Evolutionary conservation across 176 grass and related monocot genomes (phyloP).

Genomic region (Phragmites australis): DNA sequence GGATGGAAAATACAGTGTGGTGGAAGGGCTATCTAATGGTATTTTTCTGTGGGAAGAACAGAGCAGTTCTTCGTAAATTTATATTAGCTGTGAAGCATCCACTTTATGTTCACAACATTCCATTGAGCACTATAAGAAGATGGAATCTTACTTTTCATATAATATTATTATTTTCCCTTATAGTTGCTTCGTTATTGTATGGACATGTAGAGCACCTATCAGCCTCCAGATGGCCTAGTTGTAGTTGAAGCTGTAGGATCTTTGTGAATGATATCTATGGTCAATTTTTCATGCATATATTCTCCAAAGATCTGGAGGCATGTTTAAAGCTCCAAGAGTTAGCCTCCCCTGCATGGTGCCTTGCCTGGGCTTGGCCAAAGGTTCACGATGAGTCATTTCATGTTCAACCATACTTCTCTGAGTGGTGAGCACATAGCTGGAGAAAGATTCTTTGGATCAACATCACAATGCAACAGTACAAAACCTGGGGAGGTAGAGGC

Average conservation of each 20-base stretch:
- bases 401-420: conserved; percentile 53
- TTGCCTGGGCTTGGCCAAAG: conserved; percentile 48
- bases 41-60: conserved; percentile 44
- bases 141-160: conserved; percentile 75
- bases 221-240: conserved; percentile 47
- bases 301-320: conserved; percentile 55
- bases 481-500: conserved; percentile 61
- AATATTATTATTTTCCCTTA: conserved; percentile 52
- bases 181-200: conserved; percentile 51
- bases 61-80: conserved; percentile 58
- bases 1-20: conserved; percentile 30
- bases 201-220: conserved; percentile 39
- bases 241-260: conserved; percentile 34
- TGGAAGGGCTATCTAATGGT: conserved; percentile 33
- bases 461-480: conserved; percentile 51
- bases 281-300: conserved; percentile 60
- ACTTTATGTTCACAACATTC: conserved; percentile 84
- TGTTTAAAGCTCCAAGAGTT: conserved; percentile 57
- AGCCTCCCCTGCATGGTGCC: conserved; percentile 83
- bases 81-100: conserved; percentile 74
- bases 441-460: conserved; percentile 67
- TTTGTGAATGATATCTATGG: conserved; percentile 45
- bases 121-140: conserved; percentile 60
- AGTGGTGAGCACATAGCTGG: conserved; percentile 60
- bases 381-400: conserved; percentile 51